Conservation (phyloP, 164 flowering plant genomes). For the Amborella trichopoda region DNA sequence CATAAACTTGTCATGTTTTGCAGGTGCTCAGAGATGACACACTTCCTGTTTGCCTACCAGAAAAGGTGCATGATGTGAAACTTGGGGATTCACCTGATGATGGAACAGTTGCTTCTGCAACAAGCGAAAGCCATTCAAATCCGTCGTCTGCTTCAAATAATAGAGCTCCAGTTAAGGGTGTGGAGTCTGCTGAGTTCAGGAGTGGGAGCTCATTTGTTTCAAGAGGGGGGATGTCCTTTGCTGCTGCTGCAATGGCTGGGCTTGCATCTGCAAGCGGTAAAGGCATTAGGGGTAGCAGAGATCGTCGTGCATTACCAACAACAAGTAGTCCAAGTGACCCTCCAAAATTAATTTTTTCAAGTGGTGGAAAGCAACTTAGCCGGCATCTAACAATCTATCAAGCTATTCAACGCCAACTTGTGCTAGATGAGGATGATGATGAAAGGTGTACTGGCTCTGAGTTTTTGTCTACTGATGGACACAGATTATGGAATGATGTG, state of each 20-base stretch:
- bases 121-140: conserved; percentile 47
- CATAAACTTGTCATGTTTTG: neutral
- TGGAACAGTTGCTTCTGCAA: conserved; percentile 24
- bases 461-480: conserved; percentile 69
- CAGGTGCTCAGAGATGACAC: conserved; percentile 78
- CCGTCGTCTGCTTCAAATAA: conserved; percentile 65
- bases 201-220: conserved; percentile 56
- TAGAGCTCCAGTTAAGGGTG: conserved; percentile 39
- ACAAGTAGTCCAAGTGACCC: conserved; percentile 56
- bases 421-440: conserved; percentile 78
- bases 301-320: conserved; percentile 21
- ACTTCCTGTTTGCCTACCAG: conserved; percentile 67
- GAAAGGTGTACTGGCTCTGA: conserved; percentile 59
- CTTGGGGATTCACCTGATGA: conserved; percentile 80
- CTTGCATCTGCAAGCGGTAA: conserved; percentile 68
- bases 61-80: conserved; percentile 88
- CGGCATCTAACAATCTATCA: conserved; percentile 84
- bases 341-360: conserved; percentile 62
- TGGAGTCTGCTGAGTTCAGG: conserved; percentile 48
- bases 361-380: conserved; percentile 83
- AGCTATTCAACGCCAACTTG: conserved; percentile 89
- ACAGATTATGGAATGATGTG: conserved; percentile 76
- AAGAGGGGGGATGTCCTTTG: conserved; percentile 90
- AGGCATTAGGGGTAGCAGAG: conserved; percentile 53
- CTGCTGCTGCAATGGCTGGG: conserved; percentile 98